phyloP scores from a whole-genome alignment of 192 early-diverging fungal genomes.

The Coemansia asiatica region DNA sequence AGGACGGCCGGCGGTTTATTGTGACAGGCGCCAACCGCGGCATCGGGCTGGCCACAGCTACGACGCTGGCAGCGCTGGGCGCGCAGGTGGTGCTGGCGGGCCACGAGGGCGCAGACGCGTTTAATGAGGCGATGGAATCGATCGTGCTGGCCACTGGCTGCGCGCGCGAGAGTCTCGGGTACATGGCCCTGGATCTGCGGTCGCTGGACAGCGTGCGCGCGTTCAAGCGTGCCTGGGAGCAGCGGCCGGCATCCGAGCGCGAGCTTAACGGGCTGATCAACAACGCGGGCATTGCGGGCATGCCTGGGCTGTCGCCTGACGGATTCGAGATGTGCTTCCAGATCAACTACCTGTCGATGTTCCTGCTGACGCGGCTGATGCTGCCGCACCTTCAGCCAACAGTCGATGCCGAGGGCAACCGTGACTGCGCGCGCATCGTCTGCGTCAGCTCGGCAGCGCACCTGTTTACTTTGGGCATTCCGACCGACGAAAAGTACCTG shows the following conservation, averaged over 20 bases:
- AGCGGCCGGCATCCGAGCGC: conserved; percentile 13
- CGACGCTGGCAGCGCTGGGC: conserved; percentile 42
- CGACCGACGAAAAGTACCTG: conserved; percentile 44
- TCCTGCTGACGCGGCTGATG: conserved; percentile 48
- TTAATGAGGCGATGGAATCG: conserved; percentile 40
- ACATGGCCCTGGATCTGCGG: conserved; percentile 52
- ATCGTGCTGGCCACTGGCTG: conserved; percentile 46
- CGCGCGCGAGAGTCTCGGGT: conserved; percentile 27
- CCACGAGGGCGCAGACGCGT: conserved; percentile 39
- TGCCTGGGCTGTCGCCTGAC: conserved; percentile 46
- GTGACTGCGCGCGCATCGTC: conserved; percentile 33
- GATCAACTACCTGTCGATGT: conserved; percentile 54
- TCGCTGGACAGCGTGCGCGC: conserved; percentile 43
- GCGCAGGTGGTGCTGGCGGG: conserved; percentile 45
- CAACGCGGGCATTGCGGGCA: conserved; percentile 50
- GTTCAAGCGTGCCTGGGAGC: conserved; percentile 25
- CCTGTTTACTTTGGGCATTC: conserved; percentile 44
- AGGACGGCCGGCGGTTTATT: conserved; percentile 39
- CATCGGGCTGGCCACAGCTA: conserved; percentile 46
- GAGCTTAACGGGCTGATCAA: conserved; percentile 37
- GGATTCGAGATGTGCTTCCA: conserved; percentile 55
- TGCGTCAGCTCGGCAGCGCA: conserved; percentile 50
- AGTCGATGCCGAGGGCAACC: background rate
- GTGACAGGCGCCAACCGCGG: conserved; percentile 54
- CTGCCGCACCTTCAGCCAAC: conserved; percentile 22